phyloP scores from a whole-genome alignment of 768 basidiomycete genomes.

The Tylopilus plumbeoviolaceoides region DNA sequence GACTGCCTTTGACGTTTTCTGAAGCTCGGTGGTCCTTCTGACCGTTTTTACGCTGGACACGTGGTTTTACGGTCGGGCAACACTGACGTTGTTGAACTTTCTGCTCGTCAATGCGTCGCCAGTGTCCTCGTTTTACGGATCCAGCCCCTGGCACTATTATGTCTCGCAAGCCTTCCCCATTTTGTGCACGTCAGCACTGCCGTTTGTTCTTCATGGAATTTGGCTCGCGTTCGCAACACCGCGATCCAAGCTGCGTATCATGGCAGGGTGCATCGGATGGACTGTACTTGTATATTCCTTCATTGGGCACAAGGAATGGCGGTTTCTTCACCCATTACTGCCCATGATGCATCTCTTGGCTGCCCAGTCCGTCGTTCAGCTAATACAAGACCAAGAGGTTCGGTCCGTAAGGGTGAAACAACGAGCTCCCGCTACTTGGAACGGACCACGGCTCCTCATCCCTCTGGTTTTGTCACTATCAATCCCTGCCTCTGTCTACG shows the following conservation, averaged over 20 bases:
- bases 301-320: conserved; percentile 94
- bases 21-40: conserved; percentile 20
- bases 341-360: conserved; percentile 81
- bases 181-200: conserved; percentile 66
- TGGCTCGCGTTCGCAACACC: conserved; percentile 32
- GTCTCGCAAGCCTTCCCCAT: conserved; percentile 82
- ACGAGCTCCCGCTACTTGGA: conserved; percentile 11
- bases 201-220: conserved; percentile 65
- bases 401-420: background rate
- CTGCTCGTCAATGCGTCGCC: conserved; percentile 75
- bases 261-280: conserved; percentile 56
- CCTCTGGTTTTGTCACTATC: conserved; percentile 44
- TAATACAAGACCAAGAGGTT: conserved; percentile 22
- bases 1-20: conserved; percentile 6
- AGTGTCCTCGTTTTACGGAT: conserved; percentile 91
- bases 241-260: conserved; percentile 33
- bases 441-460: conserved; percentile 30
- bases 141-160: conserved; percentile 86
- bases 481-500: conserved; percentile 62
- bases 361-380: conserved; percentile 61
- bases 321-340: conserved; percentile 89
- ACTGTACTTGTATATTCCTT: conserved; percentile 68
- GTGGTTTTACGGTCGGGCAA: conserved; percentile 59
- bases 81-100: conserved; percentile 81
- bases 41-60: conserved; percentile 56